phyloP scores from a whole-genome alignment of 176 grass and related monocot species.

The Urochloa ruziziensis region DNA sequence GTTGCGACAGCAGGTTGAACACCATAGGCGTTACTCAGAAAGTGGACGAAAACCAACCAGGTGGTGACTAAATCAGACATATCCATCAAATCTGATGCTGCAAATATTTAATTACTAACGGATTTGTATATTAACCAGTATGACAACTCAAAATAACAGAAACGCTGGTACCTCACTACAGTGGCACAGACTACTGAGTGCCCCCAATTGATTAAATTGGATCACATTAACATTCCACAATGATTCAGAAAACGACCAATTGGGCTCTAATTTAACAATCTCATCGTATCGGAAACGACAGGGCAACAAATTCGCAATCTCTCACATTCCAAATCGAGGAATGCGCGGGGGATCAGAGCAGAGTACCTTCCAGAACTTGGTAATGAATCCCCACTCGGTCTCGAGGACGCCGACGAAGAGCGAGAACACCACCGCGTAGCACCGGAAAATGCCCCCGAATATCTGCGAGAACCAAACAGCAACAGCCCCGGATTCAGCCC shows the following conservation, averaged over 20 bases:
- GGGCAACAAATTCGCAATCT: neutral
- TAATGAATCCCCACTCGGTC: slow-evolving; percentile 85
- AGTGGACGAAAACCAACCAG: no score
- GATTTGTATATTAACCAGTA: neutral
- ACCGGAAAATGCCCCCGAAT: slow-evolving; percentile 86
- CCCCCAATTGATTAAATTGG: neutral
- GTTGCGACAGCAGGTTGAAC: no score
- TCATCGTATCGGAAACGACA: no score
- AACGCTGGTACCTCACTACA: neutral
- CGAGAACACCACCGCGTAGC: slow-evolving; percentile 78
- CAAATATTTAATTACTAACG: neutral
- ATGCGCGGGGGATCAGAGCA: neutral
- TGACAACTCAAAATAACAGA: neutral
- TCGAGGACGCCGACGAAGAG: slow-evolving; percentile 73
- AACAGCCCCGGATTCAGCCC: neutral
- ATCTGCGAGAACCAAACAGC: slow-evolving; percentile 64
- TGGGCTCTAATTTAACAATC: neutral
- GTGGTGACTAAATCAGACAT: no score
- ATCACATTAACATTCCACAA: neutral
- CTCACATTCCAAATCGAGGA: neutral
- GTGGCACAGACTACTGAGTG: neutral
- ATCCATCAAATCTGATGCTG: no score
- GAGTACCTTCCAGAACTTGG: slow-evolving; percentile 66
- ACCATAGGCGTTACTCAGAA: no score
- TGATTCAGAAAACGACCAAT: neutral